These are phyloP conservation scores for Citrus unshiu DNA, from an alignment of 345 rosid genomes.

Conservation along the genomic window DNA sequence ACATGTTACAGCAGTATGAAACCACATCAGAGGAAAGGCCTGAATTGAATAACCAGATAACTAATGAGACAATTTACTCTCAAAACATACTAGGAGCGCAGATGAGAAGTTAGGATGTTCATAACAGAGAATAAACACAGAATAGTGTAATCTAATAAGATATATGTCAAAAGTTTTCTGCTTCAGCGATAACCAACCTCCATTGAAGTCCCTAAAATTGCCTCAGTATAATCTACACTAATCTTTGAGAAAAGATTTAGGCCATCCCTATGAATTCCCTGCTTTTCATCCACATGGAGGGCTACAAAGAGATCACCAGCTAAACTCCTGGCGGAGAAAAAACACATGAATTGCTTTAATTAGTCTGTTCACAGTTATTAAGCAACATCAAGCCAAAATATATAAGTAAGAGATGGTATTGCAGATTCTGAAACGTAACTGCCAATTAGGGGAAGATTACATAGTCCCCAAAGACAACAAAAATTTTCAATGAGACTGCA, in stretches of 20 bases:
- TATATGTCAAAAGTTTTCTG: background rate
- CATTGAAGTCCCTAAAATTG: slow-evolving; percentile 66
- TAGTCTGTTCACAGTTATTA: background rate
- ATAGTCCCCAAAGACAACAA: background rate
- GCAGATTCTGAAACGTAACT: background rate
- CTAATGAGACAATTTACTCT: background rate
- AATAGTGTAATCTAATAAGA: background rate
- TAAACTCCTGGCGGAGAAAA: slow-evolving; percentile 44
- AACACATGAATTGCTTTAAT: background rate
- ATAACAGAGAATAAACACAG: background rate
- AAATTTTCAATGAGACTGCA: background rate
- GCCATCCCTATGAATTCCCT: slow-evolving; percentile 78
- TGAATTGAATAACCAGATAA: background rate
- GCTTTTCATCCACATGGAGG: slow-evolving; percentile 64
- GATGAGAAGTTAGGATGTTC: background rate
- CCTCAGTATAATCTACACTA: slow-evolving; percentile 70
- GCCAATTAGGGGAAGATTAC: background rate
- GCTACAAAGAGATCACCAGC: slow-evolving; percentile 71
- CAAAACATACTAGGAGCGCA: background rate
- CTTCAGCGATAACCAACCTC: slow-evolving; percentile 42
- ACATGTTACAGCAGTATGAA: background rate
- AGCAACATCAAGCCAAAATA: background rate
- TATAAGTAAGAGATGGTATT: background rate
- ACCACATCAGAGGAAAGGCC: background rate
- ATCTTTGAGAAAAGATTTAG: slow-evolving; percentile 74